Evolutionary conservation across 768 basidiomycete genomes (phyloP).

Genomic region (Naganishia friedmannii): DNA sequence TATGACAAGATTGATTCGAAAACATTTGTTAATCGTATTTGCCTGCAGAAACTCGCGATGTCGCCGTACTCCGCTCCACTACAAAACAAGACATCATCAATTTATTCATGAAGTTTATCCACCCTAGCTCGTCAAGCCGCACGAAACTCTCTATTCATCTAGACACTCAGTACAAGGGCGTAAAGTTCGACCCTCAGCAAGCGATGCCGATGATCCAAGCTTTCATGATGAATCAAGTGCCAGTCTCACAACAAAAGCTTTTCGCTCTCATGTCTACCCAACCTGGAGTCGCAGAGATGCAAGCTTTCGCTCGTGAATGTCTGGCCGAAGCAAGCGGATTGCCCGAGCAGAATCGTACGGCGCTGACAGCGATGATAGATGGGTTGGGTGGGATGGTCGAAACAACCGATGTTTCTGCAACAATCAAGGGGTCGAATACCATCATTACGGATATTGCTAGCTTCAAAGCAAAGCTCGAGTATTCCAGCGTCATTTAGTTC

Average conservation of each 20-base stretch:
- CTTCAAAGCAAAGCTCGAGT: constrained; percentile 64
- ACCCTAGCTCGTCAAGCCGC: constrained; percentile 66
- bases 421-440: constrained; percentile 57
- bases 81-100: constrained; percentile 71
- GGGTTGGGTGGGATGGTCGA: constrained; percentile 56
- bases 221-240: constrained; percentile 58
- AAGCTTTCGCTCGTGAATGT: constrained; percentile 62
- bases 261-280: constrained; percentile 58
- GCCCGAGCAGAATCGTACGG: constrained; percentile 55
- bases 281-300: constrained; percentile 64
- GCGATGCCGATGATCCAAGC: constrained; percentile 62
- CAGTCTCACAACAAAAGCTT: constrained; percentile 59
- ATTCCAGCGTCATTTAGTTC: neutral
- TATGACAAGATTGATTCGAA: neutral
- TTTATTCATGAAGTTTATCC: constrained; percentile 67
- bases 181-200: constrained; percentile 65
- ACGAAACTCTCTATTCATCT: constrained; percentile 82
- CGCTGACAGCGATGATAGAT: constrained; percentile 61
- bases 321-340: constrained; percentile 48
- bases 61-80: constrained; percentile 62
- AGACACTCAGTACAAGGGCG: constrained; percentile 60
- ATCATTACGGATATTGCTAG: constrained; percentile 64
- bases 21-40: neutral
- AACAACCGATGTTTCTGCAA: constrained; percentile 57
- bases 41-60: constrained; percentile 67